Evolutionary conservation across 345 rosid genomes (phyloP), one percentile per base, ranked within the genome.

Genomic region (Conringia planisiliqua): DNA sequence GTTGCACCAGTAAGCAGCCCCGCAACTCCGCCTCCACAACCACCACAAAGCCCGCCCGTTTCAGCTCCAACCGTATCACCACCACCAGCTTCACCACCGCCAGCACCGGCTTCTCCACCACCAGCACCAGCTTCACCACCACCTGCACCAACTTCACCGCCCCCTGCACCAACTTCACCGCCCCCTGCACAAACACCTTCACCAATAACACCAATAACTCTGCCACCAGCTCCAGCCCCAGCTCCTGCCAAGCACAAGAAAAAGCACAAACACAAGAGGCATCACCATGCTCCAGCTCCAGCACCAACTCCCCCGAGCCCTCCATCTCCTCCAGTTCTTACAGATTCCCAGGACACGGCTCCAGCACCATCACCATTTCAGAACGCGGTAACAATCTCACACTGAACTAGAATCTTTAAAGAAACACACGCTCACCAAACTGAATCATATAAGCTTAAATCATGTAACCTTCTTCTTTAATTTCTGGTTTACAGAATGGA

Each of bases 331-430:
- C 92, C 97, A 24, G 73, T 90, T 6, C 58, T 82, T 14, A 70
- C 89, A 64, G 86, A 76, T 32, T 59, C 87, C 2, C 87, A 85
- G 47, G 96, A 86, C 63, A 81, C 85, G 17, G 75, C 86, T 29
- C 98, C 97, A 44, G 97, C 97, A 71, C 97, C 97, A 75, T 83
- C 96, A 10, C 97, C 98, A 44, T 77, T 78, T 59, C 77, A 71
- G 77, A 82, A 82, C 63, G 72, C 79, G 88, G 89, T 89, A 83
- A 79, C 30, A 38, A 4, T 20, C 67, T 61, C 72, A 48, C 44
- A 48, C 50, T 36, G 0, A 67, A 64, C 30, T 7, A 68, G 17
- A 47, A 67, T 12, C 55, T 69, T 9, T 12, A 66, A 39, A 22
- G 29, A 75, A 13, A 38, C 12, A 59, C 44, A 47, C 10, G 2